phyloP scores from a whole-genome alignment of 2,329 filamentous ascomycete species.

The Corniculantispora saksenae region DNA sequence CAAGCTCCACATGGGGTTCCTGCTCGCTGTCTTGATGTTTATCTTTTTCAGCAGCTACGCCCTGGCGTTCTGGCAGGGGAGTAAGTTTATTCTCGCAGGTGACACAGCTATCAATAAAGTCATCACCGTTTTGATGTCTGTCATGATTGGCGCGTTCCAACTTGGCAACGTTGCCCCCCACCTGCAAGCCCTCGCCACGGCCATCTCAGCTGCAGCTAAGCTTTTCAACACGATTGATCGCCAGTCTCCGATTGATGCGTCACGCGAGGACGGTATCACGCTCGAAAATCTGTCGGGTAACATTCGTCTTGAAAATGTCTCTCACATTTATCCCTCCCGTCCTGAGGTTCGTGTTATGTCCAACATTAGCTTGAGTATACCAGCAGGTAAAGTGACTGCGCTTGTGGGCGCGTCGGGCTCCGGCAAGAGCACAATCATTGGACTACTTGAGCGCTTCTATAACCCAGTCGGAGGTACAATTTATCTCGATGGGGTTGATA shows the following conservation, averaged over 20 bases:
- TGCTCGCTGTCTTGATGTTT: constrained; percentile 83
- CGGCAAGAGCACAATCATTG: constrained; percentile 93
- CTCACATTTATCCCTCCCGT: constrained; percentile 91
- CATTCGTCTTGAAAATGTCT: constrained; percentile 79
- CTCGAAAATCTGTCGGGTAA: constrained; percentile 73
- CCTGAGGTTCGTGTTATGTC: constrained; percentile 90
- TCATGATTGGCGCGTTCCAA: constrained; percentile 91
- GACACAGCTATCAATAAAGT: constrained; percentile 69
- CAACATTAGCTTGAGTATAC: constrained; percentile 75
- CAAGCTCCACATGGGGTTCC: constrained; percentile 70
- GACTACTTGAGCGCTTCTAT: constrained; percentile 92
- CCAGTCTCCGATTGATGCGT: constrained; percentile 78
- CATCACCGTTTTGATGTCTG: constrained; percentile 82
- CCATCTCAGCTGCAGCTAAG: constrained; percentile 81
- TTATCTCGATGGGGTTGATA: constrained; percentile 78
- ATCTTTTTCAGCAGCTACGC: constrained; percentile 86
- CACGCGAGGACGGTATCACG: constrained; percentile 67
- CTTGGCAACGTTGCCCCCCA: constrained; percentile 87
- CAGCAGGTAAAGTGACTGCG: constrained; percentile 88
- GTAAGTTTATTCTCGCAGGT: constrained; percentile 67
- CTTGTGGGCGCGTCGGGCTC: constrained; percentile 92
- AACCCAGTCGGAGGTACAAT: constrained; percentile 80
- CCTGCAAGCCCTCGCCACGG: constrained; percentile 80
- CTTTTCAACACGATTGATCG: constrained; percentile 95
- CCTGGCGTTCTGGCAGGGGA: constrained; percentile 86